Evolutionary conservation across 2,329 filamentous ascomycete species (phyloP).

Genomic region (Talaromyces sp.): DNA sequence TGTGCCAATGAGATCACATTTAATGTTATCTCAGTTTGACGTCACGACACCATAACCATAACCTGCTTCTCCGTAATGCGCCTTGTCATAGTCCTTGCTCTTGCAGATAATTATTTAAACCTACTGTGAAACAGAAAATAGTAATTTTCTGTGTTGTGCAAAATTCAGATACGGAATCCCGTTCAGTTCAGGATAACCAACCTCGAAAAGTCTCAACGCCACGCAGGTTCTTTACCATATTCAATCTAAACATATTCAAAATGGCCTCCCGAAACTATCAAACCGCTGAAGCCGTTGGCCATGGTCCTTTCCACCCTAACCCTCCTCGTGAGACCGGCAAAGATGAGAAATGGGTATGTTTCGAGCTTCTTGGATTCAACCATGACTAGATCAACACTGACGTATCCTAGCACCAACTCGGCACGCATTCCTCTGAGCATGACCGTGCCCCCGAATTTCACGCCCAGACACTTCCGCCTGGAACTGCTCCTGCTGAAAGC

Average conservation of each 20-base stretch:
- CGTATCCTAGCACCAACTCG: constrained; percentile 54
- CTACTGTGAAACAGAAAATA: neutral
- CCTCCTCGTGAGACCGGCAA: constrained; percentile 1
- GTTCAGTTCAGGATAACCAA: neutral
- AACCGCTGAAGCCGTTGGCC: constrained; percentile 1
- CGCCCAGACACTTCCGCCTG: constrained; percentile 55
- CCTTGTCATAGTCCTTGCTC: neutral
- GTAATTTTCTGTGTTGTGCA: neutral
- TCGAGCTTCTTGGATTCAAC: neutral
- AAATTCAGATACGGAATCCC: neutral
- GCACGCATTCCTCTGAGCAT: constrained; percentile 50
- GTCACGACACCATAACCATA: constrained; percentile 12
- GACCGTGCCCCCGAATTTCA: constrained; percentile 60
- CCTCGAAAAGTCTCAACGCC: neutral
- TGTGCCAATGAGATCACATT: constrained; percentile 8
- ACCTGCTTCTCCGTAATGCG: neutral
- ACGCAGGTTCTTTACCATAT: neutral
- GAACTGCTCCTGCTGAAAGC: constrained; percentile 54
- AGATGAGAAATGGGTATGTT: constrained; percentile 5
- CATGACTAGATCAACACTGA: neutral
- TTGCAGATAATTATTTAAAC: neutral
- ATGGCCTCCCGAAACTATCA: constrained; percentile 7
- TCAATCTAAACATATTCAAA: neutral
- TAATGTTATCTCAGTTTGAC: constrained; percentile 15
- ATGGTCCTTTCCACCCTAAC: constrained; percentile 8